Evolutionary conservation across 345 rosid genomes (phyloP).

Genomic region (Luvunga scandens): DNA sequence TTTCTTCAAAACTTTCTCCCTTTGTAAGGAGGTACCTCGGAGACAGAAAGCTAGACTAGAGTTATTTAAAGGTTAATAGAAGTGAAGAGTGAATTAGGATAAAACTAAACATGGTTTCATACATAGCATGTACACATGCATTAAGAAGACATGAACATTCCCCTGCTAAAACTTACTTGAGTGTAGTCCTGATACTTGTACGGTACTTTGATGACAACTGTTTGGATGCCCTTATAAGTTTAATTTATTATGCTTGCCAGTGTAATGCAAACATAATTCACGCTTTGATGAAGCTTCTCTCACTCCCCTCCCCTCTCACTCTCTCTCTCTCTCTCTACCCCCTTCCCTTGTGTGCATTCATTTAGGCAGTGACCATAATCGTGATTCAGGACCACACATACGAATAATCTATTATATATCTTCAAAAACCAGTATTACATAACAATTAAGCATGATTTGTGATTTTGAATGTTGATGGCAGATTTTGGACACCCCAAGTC

Average conservation of each 20-base stretch:
- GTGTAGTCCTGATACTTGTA: background rate
- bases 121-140: background rate
- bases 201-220: background rate
- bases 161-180: background rate
- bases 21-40: background rate
- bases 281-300: background rate
- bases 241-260: background rate
- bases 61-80: background rate
- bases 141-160: background rate
- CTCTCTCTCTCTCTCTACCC: background rate
- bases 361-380: background rate
- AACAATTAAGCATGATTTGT: background rate
- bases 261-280: background rate
- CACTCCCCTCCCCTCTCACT: too few relatives aligned
- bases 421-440: background rate
- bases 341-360: background rate
- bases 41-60: background rate
- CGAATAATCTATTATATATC: background rate
- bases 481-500: conserved; percentile 92
- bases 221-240: background rate
- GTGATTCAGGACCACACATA: background rate
- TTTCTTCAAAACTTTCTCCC: background rate
- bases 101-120: background rate
- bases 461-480: conserved; percentile 22
- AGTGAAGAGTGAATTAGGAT: background rate